Evolutionary conservation across 2,329 filamentous ascomycete genomes (phyloP), one percentile per base, ranked within the genome.

Genomic region (Penicillium corylophilum): DNA sequence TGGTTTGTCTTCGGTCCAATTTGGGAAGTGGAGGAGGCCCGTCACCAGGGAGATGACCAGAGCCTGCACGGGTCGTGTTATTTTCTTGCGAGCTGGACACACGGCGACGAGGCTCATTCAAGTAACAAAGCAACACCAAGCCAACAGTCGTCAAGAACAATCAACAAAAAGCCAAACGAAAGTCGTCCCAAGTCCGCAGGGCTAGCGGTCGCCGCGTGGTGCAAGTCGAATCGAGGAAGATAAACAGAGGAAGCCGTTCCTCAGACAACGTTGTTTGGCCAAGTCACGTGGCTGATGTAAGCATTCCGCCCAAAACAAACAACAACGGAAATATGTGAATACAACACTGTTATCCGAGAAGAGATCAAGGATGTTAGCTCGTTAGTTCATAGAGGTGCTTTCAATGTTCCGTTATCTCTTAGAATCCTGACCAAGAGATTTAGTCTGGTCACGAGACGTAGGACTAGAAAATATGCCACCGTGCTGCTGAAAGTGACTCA

Each of bases 201-300:
- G 48, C 51, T 55, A 39, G 48, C 52, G 48, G 36, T 47, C 44
- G 50, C 57, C 51, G 60, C 56, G 59, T 60, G 52, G 59, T 61
- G 59, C 53, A 46, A 57, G 51, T 59, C 49, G 59, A 60, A 48
- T 49, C 45, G 60, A 58, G 57, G 63, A 69, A 63, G 60, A 69
- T 72, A 72, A 72, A 72, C 69, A 72, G 69, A 72, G 62, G 64
- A 51, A 49, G 53, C 64, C 66, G 70, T 72, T 71, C 67, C 70
- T 72, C 69, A 71, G 69, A 70, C 70, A 72, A 72, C 70, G 67
- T 66, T 68, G 62, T 65, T 69, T 66, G 57, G 53, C 22, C 23
- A 6, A 26, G 58, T 71, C 69, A 71, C 69, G 69, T 72, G 69
- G 44, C 24, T 57, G 55, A 61, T 33, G 51, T 66, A 59, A 64